Percentiles rank a stretch among this genome's conserved stretches.
Conservation (phyloP, 129 eudicot species). For the Ambrosia trifida region DNA sequence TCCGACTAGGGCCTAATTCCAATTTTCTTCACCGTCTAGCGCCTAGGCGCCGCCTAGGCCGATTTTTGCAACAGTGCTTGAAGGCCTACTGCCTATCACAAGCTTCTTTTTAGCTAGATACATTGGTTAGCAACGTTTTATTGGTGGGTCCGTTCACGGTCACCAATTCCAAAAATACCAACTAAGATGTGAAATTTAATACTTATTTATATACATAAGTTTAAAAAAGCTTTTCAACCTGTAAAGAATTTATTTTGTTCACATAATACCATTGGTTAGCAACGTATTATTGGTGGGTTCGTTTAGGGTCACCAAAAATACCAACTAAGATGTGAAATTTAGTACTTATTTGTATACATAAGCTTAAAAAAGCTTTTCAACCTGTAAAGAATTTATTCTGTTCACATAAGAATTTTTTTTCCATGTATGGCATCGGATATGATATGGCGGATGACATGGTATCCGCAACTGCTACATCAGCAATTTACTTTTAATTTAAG, state of each 20-base stretch:
- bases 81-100: too few species aligned
- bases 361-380: background rate
- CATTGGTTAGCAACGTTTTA: too few species aligned
- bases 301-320: too few species aligned
- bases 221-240: background rate
- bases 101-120: too few species aligned
- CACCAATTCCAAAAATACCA: background rate
- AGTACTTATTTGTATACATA: background rate
- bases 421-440: background rate
- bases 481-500: too few species aligned
- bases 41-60: too few species aligned
- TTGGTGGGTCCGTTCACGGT: too few species aligned
- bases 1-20: too few species aligned
- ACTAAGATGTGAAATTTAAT: background rate
- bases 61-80: too few species aligned
- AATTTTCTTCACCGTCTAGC: too few species aligned
- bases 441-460: background rate
- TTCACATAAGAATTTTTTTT: background rate
- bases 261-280: too few species aligned
- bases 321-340: background rate
- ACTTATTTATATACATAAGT: background rate
- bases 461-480: background rate
- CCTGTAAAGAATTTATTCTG: background rate
- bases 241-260: background rate
- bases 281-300: too few species aligned